Evolutionary conservation across 2,329 filamentous ascomycete species (phyloP).

Genomic region (Orbilia brochopaga): DNA sequence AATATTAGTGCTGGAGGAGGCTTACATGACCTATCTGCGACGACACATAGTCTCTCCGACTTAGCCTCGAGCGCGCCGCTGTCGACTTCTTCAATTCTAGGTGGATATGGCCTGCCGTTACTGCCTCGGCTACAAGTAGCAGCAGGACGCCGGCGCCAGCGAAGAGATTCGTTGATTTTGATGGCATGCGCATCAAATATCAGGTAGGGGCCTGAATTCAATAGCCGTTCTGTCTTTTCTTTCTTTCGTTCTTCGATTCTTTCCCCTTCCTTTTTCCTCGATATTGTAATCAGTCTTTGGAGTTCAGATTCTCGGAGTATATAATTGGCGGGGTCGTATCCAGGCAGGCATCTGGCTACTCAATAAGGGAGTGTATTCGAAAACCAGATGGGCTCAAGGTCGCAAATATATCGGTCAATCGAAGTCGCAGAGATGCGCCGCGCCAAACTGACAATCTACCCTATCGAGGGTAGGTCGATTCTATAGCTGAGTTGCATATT

Average conservation of each 20-base stretch:
- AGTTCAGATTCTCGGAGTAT: neutral
- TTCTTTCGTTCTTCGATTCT: neutral
- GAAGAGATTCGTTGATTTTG: constrained; percentile 24
- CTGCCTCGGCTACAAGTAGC: constrained; percentile 23
- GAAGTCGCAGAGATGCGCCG: neutral
- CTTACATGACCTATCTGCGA: constrained; percentile 42
- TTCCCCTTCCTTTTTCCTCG: too few species aligned
- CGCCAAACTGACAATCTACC: neutral
- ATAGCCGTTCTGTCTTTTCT: neutral
- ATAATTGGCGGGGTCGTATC: neutral
- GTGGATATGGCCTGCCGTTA: constrained; percentile 41
- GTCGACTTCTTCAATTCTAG: constrained; percentile 42
- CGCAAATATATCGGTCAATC: neutral
- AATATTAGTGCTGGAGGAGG: constrained; percentile 10
- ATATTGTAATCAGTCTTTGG: neutral
- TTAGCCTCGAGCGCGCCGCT: constrained; percentile 29
- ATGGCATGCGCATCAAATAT: constrained; percentile 12
- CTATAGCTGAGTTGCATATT: constrained; percentile 40
- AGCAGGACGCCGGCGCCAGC: constrained; percentile 3
- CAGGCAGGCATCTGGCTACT: neutral
- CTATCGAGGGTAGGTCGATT: constrained; percentile 29
- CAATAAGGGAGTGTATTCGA: neutral
- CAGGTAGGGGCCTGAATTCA: neutral
- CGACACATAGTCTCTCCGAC: constrained; percentile 29
- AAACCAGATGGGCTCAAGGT: neutral